These are phyloP conservation scores for Cenchrus purpureus DNA, from an alignment of 176 grass and related monocot genomes.

Conservation along the genomic window DNA sequence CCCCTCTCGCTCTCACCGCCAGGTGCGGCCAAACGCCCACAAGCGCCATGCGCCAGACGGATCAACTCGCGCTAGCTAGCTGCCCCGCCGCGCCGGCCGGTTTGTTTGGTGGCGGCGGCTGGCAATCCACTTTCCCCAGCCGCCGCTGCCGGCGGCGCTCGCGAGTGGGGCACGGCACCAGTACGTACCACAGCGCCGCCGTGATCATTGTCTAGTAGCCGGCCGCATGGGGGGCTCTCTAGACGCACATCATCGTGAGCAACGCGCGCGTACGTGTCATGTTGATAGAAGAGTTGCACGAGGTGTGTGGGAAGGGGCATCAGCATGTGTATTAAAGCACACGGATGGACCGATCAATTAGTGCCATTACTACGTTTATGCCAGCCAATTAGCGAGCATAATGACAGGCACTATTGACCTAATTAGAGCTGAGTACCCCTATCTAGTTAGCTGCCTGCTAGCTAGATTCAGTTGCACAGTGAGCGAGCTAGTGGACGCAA, in stretches of 20 bases:
- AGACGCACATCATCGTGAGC: too few relatives aligned
- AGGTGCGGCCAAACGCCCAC: not conserved
- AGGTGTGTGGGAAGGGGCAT: not conserved
- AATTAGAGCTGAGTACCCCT: not conserved
- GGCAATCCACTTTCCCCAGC: not conserved
- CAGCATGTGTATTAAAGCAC: not conserved
- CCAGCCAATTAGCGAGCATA: constrained; percentile 22
- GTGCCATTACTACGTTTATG: not conserved
- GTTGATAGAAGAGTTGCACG: not conserved
- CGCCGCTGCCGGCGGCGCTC: not conserved
- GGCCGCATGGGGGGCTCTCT: too few relatives aligned
- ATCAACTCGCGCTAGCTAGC: not conserved
- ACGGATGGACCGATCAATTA: not conserved
- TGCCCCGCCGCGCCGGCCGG: not conserved
- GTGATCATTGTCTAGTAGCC: not conserved
- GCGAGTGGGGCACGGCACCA: too few relatives aligned
- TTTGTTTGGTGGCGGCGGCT: not conserved
- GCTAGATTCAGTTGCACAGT: not conserved
- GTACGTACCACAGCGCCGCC: too few relatives aligned
- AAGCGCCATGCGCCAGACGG: not conserved
- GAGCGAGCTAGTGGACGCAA: constrained; percentile 30
- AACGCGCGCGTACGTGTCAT: not conserved
- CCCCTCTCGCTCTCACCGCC: not conserved
- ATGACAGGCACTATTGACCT: constrained; percentile 20
- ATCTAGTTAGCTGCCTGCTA: not conserved